These are phyloP conservation scores for Lizanozyma gosingica DNA, from an alignment of 1,139 yeast species.

Conservation along the genomic window DNA sequence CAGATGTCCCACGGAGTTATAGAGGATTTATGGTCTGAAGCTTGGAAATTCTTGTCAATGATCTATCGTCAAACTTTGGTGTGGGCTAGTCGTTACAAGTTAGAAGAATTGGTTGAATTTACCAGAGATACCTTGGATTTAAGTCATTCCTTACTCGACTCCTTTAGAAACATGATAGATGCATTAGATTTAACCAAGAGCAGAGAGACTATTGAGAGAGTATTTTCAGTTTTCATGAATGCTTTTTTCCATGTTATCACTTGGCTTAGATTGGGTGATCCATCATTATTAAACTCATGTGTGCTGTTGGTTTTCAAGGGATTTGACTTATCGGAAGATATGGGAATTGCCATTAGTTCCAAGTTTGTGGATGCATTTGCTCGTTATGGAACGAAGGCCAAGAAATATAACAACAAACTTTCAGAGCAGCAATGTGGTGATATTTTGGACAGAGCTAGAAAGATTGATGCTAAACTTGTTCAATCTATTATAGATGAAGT, in stretches of 20 bases:
- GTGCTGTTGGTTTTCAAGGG: constrained; percentile 62
- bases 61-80: constrained; percentile 57
- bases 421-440: constrained; percentile 51
- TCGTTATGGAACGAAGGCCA: constrained; percentile 57
- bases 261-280: constrained; percentile 79
- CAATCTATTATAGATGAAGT: constrained; percentile 41
- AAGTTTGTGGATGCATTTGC: constrained; percentile 25
- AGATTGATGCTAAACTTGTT: constrained; percentile 44
- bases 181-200: constrained; percentile 18
- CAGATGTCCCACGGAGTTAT: constrained; percentile 11
- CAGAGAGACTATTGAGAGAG: constrained; percentile 21
- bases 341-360: constrained; percentile 30
- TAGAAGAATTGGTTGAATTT: constrained; percentile 59
- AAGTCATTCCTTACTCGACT: constrained; percentile 57
- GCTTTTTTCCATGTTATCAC: constrained; percentile 58
- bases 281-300: constrained; percentile 64
- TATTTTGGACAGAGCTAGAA: constrained; percentile 48
- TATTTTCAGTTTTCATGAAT: constrained; percentile 19
- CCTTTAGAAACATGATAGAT: constrained; percentile 48
- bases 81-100: constrained; percentile 64
- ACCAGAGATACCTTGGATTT: constrained; percentile 82
- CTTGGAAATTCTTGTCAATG: constrained; percentile 67
- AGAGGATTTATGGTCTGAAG: constrained; percentile 50
- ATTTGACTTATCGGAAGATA: constrained; percentile 51
- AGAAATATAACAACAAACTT: constrained; percentile 55